phyloP scores from a whole-genome alignment of 306 rosid genomes.

The Datisca glomerata region DNA sequence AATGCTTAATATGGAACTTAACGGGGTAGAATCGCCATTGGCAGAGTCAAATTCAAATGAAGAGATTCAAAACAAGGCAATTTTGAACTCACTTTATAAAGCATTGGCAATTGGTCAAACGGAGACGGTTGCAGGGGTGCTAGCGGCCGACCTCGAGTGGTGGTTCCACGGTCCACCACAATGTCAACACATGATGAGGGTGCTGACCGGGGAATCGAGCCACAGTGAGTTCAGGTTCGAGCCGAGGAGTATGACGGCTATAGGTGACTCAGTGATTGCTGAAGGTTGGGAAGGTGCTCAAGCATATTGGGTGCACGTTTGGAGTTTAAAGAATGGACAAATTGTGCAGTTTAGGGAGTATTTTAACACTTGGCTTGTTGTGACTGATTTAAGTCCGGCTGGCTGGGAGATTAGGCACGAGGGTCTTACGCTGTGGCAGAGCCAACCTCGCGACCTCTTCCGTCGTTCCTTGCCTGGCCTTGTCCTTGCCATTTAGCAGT shows the following conservation, averaged over 20 bases:
- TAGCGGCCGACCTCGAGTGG: conserved; percentile 72
- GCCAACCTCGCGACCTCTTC: conserved; percentile 73
- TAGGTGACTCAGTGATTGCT: conserved; percentile 42
- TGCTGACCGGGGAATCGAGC: conserved; percentile 58
- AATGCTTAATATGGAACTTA: not conserved
- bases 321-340: conserved; percentile 58
- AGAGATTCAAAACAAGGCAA: conserved; percentile 35
- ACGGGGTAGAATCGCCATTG: not conserved
- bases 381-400: conserved; percentile 48
- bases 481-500: conserved; percentile 63
- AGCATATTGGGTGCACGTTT: conserved; percentile 86
- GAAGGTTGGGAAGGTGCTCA: conserved; percentile 90
- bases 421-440: conserved; percentile 57
- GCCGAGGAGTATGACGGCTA: conserved; percentile 46
- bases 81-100: conserved; percentile 47
- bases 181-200: conserved; percentile 86
- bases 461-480: conserved; percentile 60
- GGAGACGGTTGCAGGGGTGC: conserved; percentile 26
- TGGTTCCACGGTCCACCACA: conserved; percentile 97
- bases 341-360: conserved; percentile 75
- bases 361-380: conserved; percentile 88
- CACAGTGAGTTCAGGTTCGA: conserved; percentile 47
- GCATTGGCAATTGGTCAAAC: conserved; percentile 35
- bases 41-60: not conserved
- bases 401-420: conserved; percentile 27